Evolutionary conservation across 148 eudicot genomes (phyloP).

Genomic region (Tetragonia tetragonoides): DNA sequence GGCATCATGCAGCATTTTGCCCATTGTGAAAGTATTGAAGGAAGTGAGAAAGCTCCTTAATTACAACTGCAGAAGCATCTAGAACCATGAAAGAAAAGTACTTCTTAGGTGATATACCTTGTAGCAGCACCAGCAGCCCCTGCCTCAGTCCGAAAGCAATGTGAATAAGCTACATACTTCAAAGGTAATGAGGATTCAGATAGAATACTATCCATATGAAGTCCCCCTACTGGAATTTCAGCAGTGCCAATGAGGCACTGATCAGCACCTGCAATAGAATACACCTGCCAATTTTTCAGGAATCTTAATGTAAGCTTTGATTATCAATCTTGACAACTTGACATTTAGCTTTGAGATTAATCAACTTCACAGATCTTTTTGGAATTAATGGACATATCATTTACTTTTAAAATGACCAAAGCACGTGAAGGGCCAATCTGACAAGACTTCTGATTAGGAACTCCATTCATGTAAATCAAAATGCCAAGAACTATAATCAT

Average conservation of each 20-base stretch:
- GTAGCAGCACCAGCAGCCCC: constrained; percentile 95
- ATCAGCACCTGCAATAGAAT: constrained; percentile 75
- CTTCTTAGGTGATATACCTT: constrained; percentile 39
- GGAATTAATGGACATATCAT: not conserved
- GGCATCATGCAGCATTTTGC: not conserved
- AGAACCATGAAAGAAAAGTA: not conserved
- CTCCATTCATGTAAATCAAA: not conserved
- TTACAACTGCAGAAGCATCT: not conserved
- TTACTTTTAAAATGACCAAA: no score
- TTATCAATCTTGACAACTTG: not conserved
- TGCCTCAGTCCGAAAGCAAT: constrained; percentile 97
- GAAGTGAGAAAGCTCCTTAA: not conserved
- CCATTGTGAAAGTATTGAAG: not conserved
- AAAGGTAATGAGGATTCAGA: constrained; percentile 69
- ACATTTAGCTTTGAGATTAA: not conserved
- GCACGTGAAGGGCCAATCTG: no score
- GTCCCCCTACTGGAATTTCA: constrained; percentile 84
- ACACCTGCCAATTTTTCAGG: constrained; percentile 48
- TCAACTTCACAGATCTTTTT: not conserved
- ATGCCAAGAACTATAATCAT: not conserved
- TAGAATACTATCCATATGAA: constrained; percentile 87
- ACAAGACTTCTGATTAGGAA: no score
- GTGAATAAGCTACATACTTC: constrained; percentile 87
- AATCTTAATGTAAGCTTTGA: constrained; percentile 5
- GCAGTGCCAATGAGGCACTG: constrained; percentile 95